Evolutionary conservation across 352 stramenopile species (phyloP).

Genomic region (Peronospora belbahrii): DNA sequence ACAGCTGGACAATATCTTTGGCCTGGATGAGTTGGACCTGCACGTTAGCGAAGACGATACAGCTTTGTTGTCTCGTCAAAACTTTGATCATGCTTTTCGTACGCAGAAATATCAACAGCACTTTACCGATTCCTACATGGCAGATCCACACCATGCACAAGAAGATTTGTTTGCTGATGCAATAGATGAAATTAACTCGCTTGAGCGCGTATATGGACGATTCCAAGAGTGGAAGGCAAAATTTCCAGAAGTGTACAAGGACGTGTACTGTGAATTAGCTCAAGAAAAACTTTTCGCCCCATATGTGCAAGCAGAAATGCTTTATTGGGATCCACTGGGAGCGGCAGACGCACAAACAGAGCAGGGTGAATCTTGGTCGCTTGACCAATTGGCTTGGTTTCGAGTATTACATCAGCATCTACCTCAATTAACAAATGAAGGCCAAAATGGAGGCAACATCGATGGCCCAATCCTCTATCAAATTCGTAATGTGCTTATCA

Average conservation of each 20-base stretch:
- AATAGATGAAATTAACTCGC: constrained; percentile 60
- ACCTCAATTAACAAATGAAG: not conserved
- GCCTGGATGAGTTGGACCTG: constrained; percentile 8
- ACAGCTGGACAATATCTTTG: constrained; percentile 14
- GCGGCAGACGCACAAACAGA: constrained; percentile 15
- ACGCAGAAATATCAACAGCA: constrained; percentile 17
- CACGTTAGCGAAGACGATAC: constrained; percentile 1
- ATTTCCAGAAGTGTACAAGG: constrained; percentile 65
- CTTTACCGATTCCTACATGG: constrained; percentile 26
- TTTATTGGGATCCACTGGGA: constrained; percentile 57
- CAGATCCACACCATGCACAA: constrained; percentile 4
- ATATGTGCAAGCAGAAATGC: constrained; percentile 55
- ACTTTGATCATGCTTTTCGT: constrained; percentile 1
- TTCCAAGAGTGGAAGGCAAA: constrained; percentile 70
- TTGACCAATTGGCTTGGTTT: constrained; percentile 51
- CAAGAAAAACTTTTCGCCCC: constrained; percentile 51
- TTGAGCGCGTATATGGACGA: constrained; percentile 44
- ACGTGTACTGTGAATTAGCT: constrained; percentile 50
- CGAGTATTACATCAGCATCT: constrained; percentile 34
- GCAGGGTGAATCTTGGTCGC: constrained; percentile 14
- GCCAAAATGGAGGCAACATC: not conserved
- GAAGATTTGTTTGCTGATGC: constrained; percentile 50
- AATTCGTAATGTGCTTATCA: constrained; percentile 48
- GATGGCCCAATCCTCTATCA: constrained; percentile 33
- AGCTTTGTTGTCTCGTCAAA: not conserved